A percentile compares a stretch with the other conserved stretches of the same genome.
These are phyloP conservation scores for Tolypocladium amazonense DNA, from an alignment of 2,329 filamentous ascomycete species.

Conservation along the genomic window DNA sequence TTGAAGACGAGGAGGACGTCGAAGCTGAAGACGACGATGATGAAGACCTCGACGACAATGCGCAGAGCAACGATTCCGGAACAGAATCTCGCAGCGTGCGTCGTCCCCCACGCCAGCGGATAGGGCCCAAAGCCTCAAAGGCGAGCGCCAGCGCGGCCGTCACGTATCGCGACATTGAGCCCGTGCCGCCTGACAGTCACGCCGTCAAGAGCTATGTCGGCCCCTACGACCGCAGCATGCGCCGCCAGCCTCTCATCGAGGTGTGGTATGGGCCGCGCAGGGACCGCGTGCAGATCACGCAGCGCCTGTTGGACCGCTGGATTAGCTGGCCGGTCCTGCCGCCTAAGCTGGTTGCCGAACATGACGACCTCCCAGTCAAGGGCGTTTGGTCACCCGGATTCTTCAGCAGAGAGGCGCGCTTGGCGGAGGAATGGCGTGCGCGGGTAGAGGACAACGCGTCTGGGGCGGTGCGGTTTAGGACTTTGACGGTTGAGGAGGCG, in stretches of 20 bases:
- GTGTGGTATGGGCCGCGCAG: slow-evolving; percentile 31
- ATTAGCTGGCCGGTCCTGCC: slow-evolving; percentile 28
- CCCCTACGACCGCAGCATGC: slow-evolving; percentile 21
- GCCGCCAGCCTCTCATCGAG: slow-evolving; percentile 22
- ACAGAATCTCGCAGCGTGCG: background rate
- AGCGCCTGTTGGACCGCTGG: slow-evolving; percentile 31
- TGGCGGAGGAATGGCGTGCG: slow-evolving; percentile 18
- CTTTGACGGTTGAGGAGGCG: slow-evolving; percentile 15
- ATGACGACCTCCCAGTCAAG: slow-evolving; percentile 16
- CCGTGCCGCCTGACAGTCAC: slow-evolving; percentile 20
- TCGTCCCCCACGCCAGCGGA: background rate
- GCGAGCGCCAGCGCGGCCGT: background rate
- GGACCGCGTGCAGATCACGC: slow-evolving; percentile 21
- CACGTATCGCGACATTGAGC: slow-evolving; percentile 16
- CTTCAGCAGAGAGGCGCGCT: slow-evolving; percentile 19
- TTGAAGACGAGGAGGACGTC: slow-evolving; percentile 17
- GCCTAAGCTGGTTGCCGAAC: slow-evolving; percentile 16
- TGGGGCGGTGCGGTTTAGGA: slow-evolving; percentile 2
- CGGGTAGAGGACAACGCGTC: slow-evolving; percentile 10
- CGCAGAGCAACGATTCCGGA: slow-evolving; percentile 8
- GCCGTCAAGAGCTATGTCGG: slow-evolving; percentile 23
- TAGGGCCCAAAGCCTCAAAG: background rate
- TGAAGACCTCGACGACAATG: slow-evolving; percentile 6
- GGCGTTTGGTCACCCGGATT: slow-evolving; percentile 30
- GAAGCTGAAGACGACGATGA: background rate